Percentiles rank a stretch among this genome's conserved stretches.
Evolutionary conservation across 2,329 filamentous ascomycete genomes (phyloP).

Genomic region (Colletotrichum incanum): DNA sequence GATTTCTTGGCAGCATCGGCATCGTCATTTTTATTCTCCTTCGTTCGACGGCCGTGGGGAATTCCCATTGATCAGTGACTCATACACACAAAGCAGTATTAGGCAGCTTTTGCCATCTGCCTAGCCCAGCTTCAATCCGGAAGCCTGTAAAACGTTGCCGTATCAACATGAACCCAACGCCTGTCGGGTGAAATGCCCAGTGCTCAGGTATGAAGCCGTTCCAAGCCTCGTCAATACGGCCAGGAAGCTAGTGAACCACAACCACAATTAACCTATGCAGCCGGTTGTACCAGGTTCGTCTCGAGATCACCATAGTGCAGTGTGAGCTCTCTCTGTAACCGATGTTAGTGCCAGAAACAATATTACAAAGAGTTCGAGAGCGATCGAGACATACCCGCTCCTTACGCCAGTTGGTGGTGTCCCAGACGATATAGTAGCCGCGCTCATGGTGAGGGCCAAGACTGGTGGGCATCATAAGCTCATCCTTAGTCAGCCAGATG

Average conservation of each 20-base stretch:
- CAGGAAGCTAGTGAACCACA: slow-evolving; percentile 30
- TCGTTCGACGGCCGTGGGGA: slow-evolving; percentile 31
- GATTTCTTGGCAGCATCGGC: slow-evolving; percentile 20
- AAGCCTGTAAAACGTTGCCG: slow-evolving; percentile 37
- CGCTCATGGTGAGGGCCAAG: slow-evolving; percentile 73
- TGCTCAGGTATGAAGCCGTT: slow-evolving; percentile 37
- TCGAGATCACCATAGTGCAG: slow-evolving; percentile 76
- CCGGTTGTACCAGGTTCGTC: slow-evolving; percentile 53
- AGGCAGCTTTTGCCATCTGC: slow-evolving; percentile 29
- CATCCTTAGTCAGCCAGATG: slow-evolving; percentile 78
- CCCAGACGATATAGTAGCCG: slow-evolving; percentile 78
- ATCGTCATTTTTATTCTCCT: slow-evolving; percentile 40
- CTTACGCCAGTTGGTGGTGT: slow-evolving; percentile 73
- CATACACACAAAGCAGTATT: slow-evolving; percentile 40
- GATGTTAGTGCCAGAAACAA: slow-evolving; percentile 38
- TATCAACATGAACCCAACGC: slow-evolving; percentile 41
- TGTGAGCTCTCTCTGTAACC: slow-evolving; percentile 70
- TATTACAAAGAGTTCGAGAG: background rate
- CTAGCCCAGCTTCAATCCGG: slow-evolving; percentile 31
- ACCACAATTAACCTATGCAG: slow-evolving; percentile 26
- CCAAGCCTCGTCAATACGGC: slow-evolving; percentile 31
- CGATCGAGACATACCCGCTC: slow-evolving; percentile 67
- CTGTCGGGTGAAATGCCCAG: slow-evolving; percentile 30
- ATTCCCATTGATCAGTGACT: slow-evolving; percentile 39
- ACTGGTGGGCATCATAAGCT: slow-evolving; percentile 74